Base-by-base conservation (phyloP, 2,329 filamentous ascomycete species). In the Talaromyces marneffei region DNA sequence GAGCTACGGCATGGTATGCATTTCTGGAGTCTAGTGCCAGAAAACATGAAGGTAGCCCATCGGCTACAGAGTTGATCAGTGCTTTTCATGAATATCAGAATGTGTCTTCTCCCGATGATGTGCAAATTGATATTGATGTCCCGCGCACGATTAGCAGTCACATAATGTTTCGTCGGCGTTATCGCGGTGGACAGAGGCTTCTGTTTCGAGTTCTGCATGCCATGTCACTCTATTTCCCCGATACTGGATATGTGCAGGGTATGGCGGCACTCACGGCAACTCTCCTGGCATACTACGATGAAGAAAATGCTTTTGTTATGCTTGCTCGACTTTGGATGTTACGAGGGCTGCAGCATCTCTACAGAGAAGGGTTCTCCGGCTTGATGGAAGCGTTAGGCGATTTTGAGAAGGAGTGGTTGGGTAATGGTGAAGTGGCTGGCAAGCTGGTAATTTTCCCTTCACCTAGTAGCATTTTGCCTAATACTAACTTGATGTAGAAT, bases 101-200 rank as follows among this genome's bases (percentile, higher is more conserved):
- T 16, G 79, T 86, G 62, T 85, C 85, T 59, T 96, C 90, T 2
- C 87, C 91, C 0, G 94, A 99, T 71, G 94, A 99, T 74, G 87
- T 93, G 23, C 94, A 99, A 77, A 99, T 99, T 68, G 94, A 99
- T 74, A 85, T 97, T 46, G 94, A 99, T 73, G 94, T 99, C 18
- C 94, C 94, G 0, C 85, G 94, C 59, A 97, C 94, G 4, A 96
- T 99, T 73, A 95, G 87, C 74, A 87, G 90, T 65, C 94, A 99
- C 76, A 93, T 99, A 74, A 97, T 99, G 93, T 99, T 99, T 72
- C 87, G 94, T 50, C 84, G 87, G 65, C 85, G 94, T 56, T 99
- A 99, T 76, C 86, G 91, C 25, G 94, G 94, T 63, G 94, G 93
- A 1, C 93, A 99, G 75, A 85, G 94, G 46, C 79, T 97, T 14